Evolutionary conservation across 345 rosid genomes (phyloP).

Genomic region (Rhizophora apiculata): DNA sequence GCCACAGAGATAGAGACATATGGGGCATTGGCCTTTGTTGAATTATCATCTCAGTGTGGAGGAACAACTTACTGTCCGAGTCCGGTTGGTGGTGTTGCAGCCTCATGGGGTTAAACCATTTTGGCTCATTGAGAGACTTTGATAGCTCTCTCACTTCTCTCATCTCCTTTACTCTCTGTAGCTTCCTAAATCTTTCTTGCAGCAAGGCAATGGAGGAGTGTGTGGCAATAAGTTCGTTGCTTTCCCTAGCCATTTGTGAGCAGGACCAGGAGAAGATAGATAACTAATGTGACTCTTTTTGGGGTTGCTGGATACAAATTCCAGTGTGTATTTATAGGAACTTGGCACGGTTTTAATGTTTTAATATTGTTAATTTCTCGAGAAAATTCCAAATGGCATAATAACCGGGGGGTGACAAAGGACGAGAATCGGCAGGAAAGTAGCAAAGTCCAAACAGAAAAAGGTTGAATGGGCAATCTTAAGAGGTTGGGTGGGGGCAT

Average conservation of each 20-base stretch:
- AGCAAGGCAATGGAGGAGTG: slow-evolving; percentile 65
- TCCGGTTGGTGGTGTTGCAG: background rate
- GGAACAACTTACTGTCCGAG: background rate
- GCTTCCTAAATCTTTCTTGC: slow-evolving; percentile 70
- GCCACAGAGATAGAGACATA: background rate
- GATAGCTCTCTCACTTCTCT: slow-evolving; percentile 57
- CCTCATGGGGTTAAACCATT: background rate
- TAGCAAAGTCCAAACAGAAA: slow-evolving; percentile 55
- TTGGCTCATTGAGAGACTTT: slow-evolving; percentile 10
- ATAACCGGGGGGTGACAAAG: background rate
- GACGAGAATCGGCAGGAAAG: slow-evolving; percentile 56
- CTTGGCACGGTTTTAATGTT: slow-evolving; percentile 14
- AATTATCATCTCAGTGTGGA: slow-evolving; percentile 5
- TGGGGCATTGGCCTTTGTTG: background rate
- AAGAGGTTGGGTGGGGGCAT: slow-evolving; percentile 25
- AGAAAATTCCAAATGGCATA: slow-evolving; percentile 36
- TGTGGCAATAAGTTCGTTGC: slow-evolving; percentile 36
- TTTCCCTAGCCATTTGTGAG: slow-evolving; percentile 41
- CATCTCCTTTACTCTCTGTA: slow-evolving; percentile 59
- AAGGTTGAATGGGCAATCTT: slow-evolving; percentile 51
- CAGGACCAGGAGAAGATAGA: background rate
- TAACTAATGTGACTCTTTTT: background rate
- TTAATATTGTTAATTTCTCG: slow-evolving; percentile 33
- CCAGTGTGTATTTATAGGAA: slow-evolving; percentile 32
- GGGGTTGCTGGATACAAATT: slow-evolving; percentile 7